These are phyloP conservation scores for Clitoria ternatea DNA, from an alignment of 306 rosid species.

Conservation along the genomic window DNA sequence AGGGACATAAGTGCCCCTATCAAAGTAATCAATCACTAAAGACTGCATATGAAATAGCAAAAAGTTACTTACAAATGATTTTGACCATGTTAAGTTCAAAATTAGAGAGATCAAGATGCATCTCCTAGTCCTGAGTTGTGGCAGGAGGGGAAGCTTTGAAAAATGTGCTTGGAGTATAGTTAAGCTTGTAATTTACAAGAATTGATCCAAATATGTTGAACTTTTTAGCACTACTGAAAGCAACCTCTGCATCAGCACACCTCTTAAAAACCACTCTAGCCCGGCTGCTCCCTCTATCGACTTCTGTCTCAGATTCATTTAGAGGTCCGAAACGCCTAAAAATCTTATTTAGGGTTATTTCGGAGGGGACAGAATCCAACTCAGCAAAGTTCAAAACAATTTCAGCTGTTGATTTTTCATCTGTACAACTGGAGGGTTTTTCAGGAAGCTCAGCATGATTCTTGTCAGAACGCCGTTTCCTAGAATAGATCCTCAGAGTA, in stretches of 20 bases:
- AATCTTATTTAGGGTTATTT: slow-evolving; percentile 62
- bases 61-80: slow-evolving; percentile 35
- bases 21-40: slow-evolving; percentile 7
- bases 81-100: slow-evolving; percentile 53
- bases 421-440: slow-evolving; percentile 57
- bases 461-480: slow-evolving; percentile 55
- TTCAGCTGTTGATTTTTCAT: slow-evolving; percentile 75
- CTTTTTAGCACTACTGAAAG: slow-evolving; percentile 76
- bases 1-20: neutral
- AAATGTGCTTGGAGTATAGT: slow-evolving; percentile 59
- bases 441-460: slow-evolving; percentile 39
- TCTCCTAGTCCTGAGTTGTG: slow-evolving; percentile 60
- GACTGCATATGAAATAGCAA: slow-evolving; percentile 3
- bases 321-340: slow-evolving; percentile 88
- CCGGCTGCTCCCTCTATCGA: slow-evolving; percentile 68
- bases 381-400: slow-evolving; percentile 78
- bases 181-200: slow-evolving; percentile 76
- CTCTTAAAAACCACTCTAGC: slow-evolving; percentile 88
- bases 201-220: slow-evolving; percentile 76
- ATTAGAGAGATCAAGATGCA: slow-evolving; percentile 65
- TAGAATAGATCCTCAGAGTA: slow-evolving; percentile 54
- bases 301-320: slow-evolving; percentile 84
- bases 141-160: slow-evolving; percentile 56
- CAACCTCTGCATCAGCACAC: slow-evolving; percentile 73
- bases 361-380: slow-evolving; percentile 75